phyloP scores from a whole-genome alignment of 345 rosid genomes.

The Pelargonium nanum region DNA sequence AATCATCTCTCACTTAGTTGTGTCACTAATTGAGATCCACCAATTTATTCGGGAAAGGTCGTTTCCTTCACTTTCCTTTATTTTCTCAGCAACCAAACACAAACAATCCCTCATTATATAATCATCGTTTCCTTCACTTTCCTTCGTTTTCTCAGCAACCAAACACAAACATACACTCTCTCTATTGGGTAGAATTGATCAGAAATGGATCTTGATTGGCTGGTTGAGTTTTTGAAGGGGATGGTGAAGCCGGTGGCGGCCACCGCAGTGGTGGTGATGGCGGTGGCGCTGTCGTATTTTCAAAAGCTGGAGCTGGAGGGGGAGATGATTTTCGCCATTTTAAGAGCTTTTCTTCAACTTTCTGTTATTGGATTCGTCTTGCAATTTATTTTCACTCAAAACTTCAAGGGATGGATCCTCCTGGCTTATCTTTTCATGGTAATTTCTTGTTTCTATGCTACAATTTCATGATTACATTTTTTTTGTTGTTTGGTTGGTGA shows the following conservation, averaged over 20 bases:
- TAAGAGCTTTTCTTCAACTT: constrained; percentile 71
- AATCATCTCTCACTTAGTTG: too few species aligned
- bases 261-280: constrained; percentile 60
- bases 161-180: neutral
- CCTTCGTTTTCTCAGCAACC: neutral
- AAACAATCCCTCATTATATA: too few species aligned
- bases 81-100: neutral
- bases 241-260: constrained; percentile 84
- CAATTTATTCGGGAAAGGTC: neutral
- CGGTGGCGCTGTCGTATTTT: constrained; percentile 42
- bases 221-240: constrained; percentile 43
- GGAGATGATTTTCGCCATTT: constrained; percentile 72
- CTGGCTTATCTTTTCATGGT: constrained; percentile 91
- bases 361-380: constrained; percentile 83
- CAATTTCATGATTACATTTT: neutral
- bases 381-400: constrained; percentile 63
- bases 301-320: constrained; percentile 64
- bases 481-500: neutral
- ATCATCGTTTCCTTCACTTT: neutral
- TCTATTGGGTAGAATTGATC: neutral
- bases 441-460: neutral
- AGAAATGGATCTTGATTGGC: constrained; percentile 44
- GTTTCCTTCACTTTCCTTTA: neutral
- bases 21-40: neutral
- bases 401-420: constrained; percentile 54